Evolutionary conservation across 2,329 filamentous ascomycete genomes (phyloP).

Genomic region (Nannizziopsis barbatae): DNA sequence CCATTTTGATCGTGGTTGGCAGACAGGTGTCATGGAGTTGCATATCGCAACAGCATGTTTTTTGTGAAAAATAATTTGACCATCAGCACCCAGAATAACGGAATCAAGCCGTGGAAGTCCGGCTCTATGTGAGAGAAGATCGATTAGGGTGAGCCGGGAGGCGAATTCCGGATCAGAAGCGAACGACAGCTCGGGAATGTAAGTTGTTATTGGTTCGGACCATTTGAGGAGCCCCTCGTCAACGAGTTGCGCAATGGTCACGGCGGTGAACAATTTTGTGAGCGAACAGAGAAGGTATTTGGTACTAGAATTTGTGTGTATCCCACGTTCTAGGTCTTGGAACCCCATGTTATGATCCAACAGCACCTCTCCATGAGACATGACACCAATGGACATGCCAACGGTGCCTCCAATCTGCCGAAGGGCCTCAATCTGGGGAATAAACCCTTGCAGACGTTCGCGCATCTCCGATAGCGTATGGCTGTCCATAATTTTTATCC

Average conservation of each 20-base stretch:
- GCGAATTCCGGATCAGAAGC: not conserved
- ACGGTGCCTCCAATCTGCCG: constrained; percentile 1
- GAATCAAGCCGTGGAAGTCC: not conserved
- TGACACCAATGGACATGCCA: not conserved
- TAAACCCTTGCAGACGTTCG: not conserved
- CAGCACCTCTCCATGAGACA: not conserved
- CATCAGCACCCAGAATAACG: not conserved
- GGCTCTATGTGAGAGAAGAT: not conserved
- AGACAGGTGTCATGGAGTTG: not conserved
- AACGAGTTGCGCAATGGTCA: not conserved
- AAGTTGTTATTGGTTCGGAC: not conserved
- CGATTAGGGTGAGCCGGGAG: not conserved
- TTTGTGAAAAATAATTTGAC: no score
- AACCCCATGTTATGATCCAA: not conserved
- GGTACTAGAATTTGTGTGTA: no score
- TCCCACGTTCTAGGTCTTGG: no score
- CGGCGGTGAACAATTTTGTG: no score
- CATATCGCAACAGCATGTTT: not conserved
- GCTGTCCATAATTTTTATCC: no score
- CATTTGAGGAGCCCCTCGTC: not conserved
- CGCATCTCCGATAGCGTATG: no score
- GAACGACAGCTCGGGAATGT: not conserved
- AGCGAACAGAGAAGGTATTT: no score
- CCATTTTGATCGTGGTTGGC: not conserved
- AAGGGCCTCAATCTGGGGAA: not conserved